phyloP scores from a whole-genome alignment of 2,329 filamentous ascomycete genomes.

The Xylariales sp. region DNA sequence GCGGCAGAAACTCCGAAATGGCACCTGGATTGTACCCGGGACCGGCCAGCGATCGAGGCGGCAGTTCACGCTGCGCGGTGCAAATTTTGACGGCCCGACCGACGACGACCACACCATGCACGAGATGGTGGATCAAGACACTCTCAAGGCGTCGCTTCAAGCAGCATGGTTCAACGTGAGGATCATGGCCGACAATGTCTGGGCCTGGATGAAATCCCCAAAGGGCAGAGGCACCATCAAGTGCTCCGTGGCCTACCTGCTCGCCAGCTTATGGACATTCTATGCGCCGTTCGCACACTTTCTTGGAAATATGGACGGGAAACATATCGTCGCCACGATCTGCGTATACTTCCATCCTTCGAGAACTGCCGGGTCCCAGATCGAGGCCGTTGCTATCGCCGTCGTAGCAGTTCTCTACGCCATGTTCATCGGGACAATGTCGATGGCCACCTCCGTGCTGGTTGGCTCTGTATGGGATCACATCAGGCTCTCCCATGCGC shows the following conservation, averaged over 20 bases:
- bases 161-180: constrained; percentile 32
- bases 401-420: constrained; percentile 76
- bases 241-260: constrained; percentile 82
- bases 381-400: constrained; percentile 76
- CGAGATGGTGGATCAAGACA: constrained; percentile 29
- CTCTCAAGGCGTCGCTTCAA: constrained; percentile 28
- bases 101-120: constrained; percentile 26
- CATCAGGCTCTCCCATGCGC: constrained; percentile 67
- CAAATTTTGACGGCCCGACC: constrained; percentile 32
- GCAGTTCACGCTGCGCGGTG: constrained; percentile 67
- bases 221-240: constrained; percentile 80
- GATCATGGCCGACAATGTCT: constrained; percentile 33
- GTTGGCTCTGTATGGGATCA: constrained; percentile 65
- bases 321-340: constrained; percentile 89
- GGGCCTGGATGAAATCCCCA: constrained; percentile 64
- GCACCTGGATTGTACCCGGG: constrained; percentile 79
- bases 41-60: constrained; percentile 83
- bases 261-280: constrained; percentile 85
- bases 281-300: constrained; percentile 67
- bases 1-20: constrained; percentile 69
- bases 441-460: constrained; percentile 83
- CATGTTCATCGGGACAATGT: constrained; percentile 69
- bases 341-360: constrained; percentile 95
- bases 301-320: constrained; percentile 81
- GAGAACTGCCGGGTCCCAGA: constrained; percentile 81